Conservation (phyloP, 208 protist genomes). For the Leishmania martiniquensis region DNA sequence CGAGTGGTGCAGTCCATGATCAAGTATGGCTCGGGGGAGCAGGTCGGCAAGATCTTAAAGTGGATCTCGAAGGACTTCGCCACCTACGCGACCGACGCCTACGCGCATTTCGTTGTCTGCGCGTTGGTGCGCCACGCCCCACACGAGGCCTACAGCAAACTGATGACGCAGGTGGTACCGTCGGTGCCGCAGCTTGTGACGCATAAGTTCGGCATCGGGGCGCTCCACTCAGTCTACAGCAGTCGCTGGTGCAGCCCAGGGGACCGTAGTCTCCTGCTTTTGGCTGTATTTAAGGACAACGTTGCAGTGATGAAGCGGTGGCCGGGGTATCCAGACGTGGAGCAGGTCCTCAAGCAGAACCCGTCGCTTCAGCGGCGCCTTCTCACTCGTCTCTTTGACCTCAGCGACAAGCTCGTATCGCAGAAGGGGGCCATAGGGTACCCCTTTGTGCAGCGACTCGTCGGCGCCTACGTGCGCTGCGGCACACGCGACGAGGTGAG, state of each 20-base stretch:
- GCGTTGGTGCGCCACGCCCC: slow-evolving; percentile 85
- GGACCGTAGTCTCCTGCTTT: slow-evolving; percentile 75
- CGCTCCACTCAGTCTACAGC: slow-evolving; percentile 84
- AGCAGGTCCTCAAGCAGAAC: slow-evolving; percentile 67
- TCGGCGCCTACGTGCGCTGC: slow-evolving; percentile 63
- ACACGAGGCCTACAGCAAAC: slow-evolving; percentile 69
- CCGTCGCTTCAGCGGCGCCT: slow-evolving; percentile 73
- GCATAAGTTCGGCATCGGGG: slow-evolving; percentile 89
- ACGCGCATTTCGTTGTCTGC: slow-evolving; percentile 82
- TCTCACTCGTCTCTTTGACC: slow-evolving; percentile 80
- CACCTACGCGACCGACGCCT: slow-evolving; percentile 77
- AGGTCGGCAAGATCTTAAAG: slow-evolving; percentile 65
- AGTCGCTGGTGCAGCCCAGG: slow-evolving; percentile 70
- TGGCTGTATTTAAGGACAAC: slow-evolving; percentile 88
- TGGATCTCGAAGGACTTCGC: slow-evolving; percentile 64
- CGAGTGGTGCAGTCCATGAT: slow-evolving; percentile 93
- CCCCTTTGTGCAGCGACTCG: slow-evolving; percentile 87
- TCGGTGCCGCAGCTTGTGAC: slow-evolving; percentile 72
- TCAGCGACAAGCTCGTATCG: slow-evolving; percentile 88
- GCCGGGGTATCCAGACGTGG: slow-evolving; percentile 81
- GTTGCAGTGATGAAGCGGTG: slow-evolving; percentile 87
- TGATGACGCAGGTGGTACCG: slow-evolving; percentile 68
- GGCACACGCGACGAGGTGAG: slow-evolving; percentile 84
- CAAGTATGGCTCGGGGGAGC: slow-evolving; percentile 80
- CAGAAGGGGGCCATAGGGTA: slow-evolving; percentile 86